Evolutionary conservation across 371 early-diverging fungal species (phyloP), one percentile per base, ranked within the genome.

Genomic region (Parasitella parasitica): DNA sequence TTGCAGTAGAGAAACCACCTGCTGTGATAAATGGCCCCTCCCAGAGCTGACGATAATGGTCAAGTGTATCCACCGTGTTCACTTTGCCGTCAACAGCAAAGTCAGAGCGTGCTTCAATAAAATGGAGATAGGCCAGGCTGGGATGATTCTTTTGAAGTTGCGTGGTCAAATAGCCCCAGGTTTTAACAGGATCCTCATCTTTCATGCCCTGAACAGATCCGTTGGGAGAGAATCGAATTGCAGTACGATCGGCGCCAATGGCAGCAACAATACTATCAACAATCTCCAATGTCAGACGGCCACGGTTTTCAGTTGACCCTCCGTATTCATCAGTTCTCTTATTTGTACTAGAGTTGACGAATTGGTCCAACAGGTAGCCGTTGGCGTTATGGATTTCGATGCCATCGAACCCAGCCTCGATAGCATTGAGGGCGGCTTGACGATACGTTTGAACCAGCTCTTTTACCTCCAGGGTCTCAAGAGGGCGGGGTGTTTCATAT

Each of bases 311-410:
- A 36, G 87, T 81, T 0, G 85, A 79, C 4, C 92, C 92, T 56
- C 89, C 91, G 64, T 94, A 96, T 35, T 80, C 63, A 37, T 69
- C 66, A 6, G 66, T 68, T 41, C 66, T 57, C 34, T 85, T 66
- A 75, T 96, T 96, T 37, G 85, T 77, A 9, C 50, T 58, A 13
- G 68, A 64, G 37, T 76, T 72, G 35, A 76, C 54, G 50, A 91
- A 90, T 56, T 86, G 84, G 59, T 84, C 77, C 41, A 87, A 34
- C 32, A 91, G 75, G 66, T 89, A 91, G 9, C 89, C 88, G 50
- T 90, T 84, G 0, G 88, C 89, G 52, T 69, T 83, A 65, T 93
- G 93, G 22, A 93, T 73, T 59, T 91, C 87, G 6, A 92, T 70
- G 30, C 83, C 88, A 52, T 91, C 88, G 57, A 90, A 90, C 0